Evolutionary conservation across 192 early-diverging fungal genomes (phyloP).

Genomic region (Coemansia sp.): DNA sequence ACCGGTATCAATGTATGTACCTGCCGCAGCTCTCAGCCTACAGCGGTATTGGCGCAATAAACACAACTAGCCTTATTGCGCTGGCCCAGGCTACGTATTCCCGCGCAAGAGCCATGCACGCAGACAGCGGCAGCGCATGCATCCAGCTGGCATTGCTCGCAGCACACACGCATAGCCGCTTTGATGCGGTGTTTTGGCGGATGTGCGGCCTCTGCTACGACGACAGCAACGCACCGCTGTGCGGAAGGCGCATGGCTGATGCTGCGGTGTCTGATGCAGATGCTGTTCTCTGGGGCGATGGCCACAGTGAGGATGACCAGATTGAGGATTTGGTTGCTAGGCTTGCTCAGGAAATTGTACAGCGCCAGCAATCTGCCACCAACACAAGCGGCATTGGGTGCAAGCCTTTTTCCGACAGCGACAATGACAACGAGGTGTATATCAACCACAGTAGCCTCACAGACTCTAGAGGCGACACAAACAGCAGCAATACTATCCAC

Average conservation of each 20-base stretch:
- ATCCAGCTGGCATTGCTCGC: conserved; percentile 35
- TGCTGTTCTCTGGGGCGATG: not conserved
- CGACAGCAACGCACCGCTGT: conserved; percentile 1
- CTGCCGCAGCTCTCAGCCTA: conserved; percentile 27
- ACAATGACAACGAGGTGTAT: not conserved
- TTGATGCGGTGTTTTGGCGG: conserved; percentile 45
- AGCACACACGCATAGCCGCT: conserved; percentile 18
- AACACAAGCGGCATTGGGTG: not conserved
- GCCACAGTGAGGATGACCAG: conserved; percentile 14
- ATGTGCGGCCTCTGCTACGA: conserved; percentile 37
- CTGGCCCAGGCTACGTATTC: conserved; percentile 39
- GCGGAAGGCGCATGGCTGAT: not conserved
- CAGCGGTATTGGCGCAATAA: conserved; percentile 16
- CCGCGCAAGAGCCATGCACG: conserved; percentile 33
- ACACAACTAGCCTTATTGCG: conserved; percentile 7
- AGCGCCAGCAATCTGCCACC: not conserved
- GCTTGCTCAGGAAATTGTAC: conserved; percentile 16
- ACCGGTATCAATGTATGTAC: conserved; percentile 48
- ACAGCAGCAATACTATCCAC: conserved; percentile 2
- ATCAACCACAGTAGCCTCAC: not conserved
- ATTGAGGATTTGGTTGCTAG: conserved; percentile 31
- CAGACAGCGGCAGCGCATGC: conserved; percentile 35
- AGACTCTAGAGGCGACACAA: not conserved
- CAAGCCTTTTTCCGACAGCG: not conserved
- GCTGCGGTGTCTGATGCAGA: not conserved